phyloP scores from a whole-genome alignment of 139 green algal species.

The Chlorella sp. region DNA sequence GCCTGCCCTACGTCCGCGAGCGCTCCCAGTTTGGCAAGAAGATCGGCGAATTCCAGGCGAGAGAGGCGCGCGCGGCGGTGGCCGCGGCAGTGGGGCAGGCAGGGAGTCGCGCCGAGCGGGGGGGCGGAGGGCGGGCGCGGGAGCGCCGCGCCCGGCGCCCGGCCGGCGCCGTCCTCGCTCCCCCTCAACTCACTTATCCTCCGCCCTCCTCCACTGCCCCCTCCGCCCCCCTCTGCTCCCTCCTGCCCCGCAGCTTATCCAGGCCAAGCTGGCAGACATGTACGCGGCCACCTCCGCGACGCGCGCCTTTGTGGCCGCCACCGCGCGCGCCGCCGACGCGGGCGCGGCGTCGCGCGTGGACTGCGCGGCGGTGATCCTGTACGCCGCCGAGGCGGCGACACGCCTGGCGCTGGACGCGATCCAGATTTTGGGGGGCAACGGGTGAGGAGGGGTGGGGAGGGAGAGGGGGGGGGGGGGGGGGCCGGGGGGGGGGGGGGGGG shows the following conservation, averaged over 20 bases:
- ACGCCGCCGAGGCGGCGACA: constrained; percentile 82
- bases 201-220: background rate
- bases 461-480: background rate
- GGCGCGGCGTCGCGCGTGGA: constrained; percentile 67
- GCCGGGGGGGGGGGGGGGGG: no score
- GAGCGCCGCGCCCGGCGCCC: no score
- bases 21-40: constrained; percentile 85
- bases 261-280: constrained; percentile 96
- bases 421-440: constrained; percentile 93
- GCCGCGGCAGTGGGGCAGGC: background rate
- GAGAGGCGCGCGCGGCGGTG: background rate
- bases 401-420: constrained; percentile 85
- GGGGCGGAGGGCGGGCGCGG: no score
- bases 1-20: constrained; percentile 82
- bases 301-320: constrained; percentile 64
- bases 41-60: constrained; percentile 90
- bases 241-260: constrained; percentile 79
- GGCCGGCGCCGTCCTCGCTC: no score
- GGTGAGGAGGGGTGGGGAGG: constrained; percentile 43
- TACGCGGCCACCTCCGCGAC: constrained; percentile 65
- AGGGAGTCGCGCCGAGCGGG: no score
- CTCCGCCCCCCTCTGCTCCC: no score
- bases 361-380: constrained; percentile 89
- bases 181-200: background rate
- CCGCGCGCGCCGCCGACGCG: constrained; percentile 54